Conservation (phyloP, 2,329 filamentous ascomycete genomes). For the Penicillium sp. region DNA sequence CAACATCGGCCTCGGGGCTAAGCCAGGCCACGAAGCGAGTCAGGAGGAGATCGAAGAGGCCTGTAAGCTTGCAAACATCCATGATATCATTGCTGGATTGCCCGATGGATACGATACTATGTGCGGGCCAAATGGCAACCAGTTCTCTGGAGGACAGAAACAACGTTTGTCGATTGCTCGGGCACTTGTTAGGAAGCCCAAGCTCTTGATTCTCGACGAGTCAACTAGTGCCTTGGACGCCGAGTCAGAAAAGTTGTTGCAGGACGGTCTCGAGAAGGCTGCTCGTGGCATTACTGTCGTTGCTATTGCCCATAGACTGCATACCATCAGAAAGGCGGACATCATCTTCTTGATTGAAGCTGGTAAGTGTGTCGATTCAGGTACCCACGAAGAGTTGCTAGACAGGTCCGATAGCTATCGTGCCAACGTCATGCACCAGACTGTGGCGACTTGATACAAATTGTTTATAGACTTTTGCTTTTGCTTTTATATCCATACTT, state of each 20-base stretch:
- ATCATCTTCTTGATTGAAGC: slow-evolving; percentile 74
- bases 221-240: slow-evolving; percentile 60
- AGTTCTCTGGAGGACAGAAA: slow-evolving; percentile 57
- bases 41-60: slow-evolving; percentile 64
- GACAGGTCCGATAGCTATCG: slow-evolving; percentile 41
- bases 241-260: slow-evolving; percentile 51
- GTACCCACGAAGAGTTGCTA: slow-evolving; percentile 62
- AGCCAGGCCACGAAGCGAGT: slow-evolving; percentile 55
- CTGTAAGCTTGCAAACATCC: slow-evolving; percentile 67
- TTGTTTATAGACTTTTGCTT: not conserved
- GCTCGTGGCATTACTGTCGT: slow-evolving; percentile 38
- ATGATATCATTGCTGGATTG: slow-evolving; percentile 63
- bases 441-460: slow-evolving; percentile 25
- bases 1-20: slow-evolving; percentile 47
- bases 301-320: slow-evolving; percentile 43
- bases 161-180: slow-evolving; percentile 60
- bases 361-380: slow-evolving; percentile 61
- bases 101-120: slow-evolving; percentile 59
- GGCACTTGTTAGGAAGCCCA: slow-evolving; percentile 55
- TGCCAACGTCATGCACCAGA: slow-evolving; percentile 40
- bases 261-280: slow-evolving; percentile 38
- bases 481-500: not conserved
- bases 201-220: slow-evolving; percentile 60
- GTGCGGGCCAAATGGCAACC: slow-evolving; percentile 53
- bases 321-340: slow-evolving; percentile 66